phyloP scores from a whole-genome alignment of 1,139 yeast species.

The Nematodospora anomalae region DNA sequence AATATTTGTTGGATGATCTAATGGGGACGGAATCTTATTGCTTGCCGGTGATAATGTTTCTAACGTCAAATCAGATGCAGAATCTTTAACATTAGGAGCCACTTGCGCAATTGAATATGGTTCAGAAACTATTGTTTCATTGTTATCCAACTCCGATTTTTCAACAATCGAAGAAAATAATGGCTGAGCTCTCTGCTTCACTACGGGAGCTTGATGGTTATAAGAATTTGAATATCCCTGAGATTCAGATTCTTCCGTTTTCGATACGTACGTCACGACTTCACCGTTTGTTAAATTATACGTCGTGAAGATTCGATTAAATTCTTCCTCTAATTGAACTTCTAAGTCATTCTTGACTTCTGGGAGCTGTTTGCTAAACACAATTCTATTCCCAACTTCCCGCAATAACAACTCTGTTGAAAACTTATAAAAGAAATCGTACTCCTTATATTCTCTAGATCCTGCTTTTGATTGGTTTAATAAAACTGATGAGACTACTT shows the following conservation, averaged over 20 bases:
- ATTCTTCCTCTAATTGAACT: conserved; percentile 49
- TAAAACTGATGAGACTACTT: conserved; percentile 55
- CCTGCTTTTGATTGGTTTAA: conserved; percentile 55
- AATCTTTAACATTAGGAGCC: conserved; percentile 47
- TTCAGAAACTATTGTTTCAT: conserved; percentile 60
- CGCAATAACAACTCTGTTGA: conserved; percentile 69
- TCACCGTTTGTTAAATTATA: conserved; percentile 66
- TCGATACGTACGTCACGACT: conserved; percentile 43
- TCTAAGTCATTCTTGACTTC: conserved; percentile 29
- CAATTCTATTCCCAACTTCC: conserved; percentile 55
- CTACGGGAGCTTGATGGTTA: conserved; percentile 24
- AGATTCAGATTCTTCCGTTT: conserved; percentile 31
- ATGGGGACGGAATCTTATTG: conserved; percentile 55
- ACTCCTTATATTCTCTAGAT: conserved; percentile 51
- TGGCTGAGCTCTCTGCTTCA: conserved; percentile 48
- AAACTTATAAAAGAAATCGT: conserved; percentile 71
- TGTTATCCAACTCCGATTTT: conserved; percentile 66
- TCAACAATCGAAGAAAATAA: conserved; percentile 66
- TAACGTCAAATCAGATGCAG: conserved; percentile 36
- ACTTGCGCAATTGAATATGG: conserved; percentile 59
- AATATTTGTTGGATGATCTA: conserved; percentile 68
- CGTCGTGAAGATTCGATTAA: conserved; percentile 61
- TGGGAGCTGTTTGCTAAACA: conserved; percentile 12
- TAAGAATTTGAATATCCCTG: conserved; percentile 13
- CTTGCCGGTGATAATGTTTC: conserved; percentile 52